These are phyloP conservation scores for Cytospora piceae DNA, from an alignment of 2,329 filamentous ascomycete species.

Conservation along the genomic window DNA sequence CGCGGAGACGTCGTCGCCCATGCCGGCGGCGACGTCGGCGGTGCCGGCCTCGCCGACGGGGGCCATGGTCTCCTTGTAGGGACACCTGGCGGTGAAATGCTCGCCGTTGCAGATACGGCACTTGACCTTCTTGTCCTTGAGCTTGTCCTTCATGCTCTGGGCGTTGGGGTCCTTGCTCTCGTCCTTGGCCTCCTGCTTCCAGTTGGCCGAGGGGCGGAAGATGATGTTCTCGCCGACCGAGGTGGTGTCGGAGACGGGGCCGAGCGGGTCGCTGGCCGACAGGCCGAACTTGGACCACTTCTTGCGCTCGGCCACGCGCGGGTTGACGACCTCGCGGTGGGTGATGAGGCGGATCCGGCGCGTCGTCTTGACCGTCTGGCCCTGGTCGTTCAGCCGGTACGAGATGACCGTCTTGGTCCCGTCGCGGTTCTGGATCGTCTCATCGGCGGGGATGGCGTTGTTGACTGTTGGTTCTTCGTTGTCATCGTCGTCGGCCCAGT, in stretches of 20 bases:
- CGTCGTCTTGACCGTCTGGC: slow-evolving; percentile 96
- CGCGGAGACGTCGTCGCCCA: slow-evolving; percentile 51
- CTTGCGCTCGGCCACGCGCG: slow-evolving; percentile 92
- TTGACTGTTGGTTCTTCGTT: slow-evolving; percentile 72
- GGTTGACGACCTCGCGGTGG: slow-evolving; percentile 93
- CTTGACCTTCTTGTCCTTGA: slow-evolving; percentile 99
- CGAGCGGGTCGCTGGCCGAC: slow-evolving; percentile 80
- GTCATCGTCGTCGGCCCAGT: slow-evolving; percentile 97
- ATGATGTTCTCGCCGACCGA: slow-evolving; percentile 97
- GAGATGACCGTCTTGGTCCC: slow-evolving; percentile 95
- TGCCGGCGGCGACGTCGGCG: slow-evolving; percentile 59
- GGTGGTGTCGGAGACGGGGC: slow-evolving; percentile 87
- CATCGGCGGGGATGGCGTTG: slow-evolving; percentile 75
- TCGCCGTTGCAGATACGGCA: slow-evolving; percentile 98
- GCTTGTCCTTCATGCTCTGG: slow-evolving; percentile 75
- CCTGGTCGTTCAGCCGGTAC: slow-evolving; percentile 87
- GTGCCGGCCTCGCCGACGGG: slow-evolving; percentile 68
- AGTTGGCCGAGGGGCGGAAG: slow-evolving; percentile 91
- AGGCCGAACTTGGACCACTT: slow-evolving; percentile 91
- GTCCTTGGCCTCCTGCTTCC: slow-evolving; percentile 84
- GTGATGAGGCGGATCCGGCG: slow-evolving; percentile 92
- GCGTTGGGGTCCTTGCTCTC: slow-evolving; percentile 76
- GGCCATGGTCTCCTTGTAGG: slow-evolving; percentile 99
- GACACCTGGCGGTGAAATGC: slow-evolving; percentile 98
- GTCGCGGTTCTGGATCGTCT: slow-evolving; percentile 96